phyloP scores from a whole-genome alignment of 2,329 filamentous ascomycete genomes.

The Monosporascus ibericus region DNA sequence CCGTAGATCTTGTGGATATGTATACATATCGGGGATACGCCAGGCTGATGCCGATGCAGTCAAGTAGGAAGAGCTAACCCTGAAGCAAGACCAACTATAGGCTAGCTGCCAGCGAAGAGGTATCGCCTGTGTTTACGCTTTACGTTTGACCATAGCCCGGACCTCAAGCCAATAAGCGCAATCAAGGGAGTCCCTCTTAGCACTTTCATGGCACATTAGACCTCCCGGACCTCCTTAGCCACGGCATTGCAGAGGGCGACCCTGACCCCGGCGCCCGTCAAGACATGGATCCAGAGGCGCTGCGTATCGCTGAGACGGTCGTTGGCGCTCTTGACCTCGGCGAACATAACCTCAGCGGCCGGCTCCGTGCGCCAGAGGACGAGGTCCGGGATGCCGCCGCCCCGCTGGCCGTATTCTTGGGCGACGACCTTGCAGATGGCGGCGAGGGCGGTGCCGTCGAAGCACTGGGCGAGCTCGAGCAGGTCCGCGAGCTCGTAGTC shows the following conservation, averaged over 20 bases:
- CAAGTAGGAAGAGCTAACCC: too few relatives aligned
- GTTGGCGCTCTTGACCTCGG: conserved; percentile 77
- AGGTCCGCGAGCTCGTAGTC: conserved; percentile 75
- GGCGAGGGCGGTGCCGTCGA: conserved; percentile 72
- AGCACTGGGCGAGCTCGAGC: conserved; percentile 70
- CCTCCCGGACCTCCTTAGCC: conserved; percentile 43
- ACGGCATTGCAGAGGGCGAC: conserved; percentile 73
- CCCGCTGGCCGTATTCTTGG: conserved; percentile 84
- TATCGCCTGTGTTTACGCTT: too few relatives aligned
- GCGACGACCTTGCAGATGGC: conserved; percentile 89
- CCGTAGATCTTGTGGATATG: too few relatives aligned
- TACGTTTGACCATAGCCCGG: too few relatives aligned
- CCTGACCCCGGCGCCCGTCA: conserved; percentile 74
- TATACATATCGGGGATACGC: too few relatives aligned
- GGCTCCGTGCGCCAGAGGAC: conserved; percentile 68
- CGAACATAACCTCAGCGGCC: conserved; percentile 62
- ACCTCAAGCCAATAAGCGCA: too few relatives aligned
- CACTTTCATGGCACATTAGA: conserved; percentile 8
- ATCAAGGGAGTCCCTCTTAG: too few relatives aligned
- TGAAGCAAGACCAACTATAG: too few relatives aligned
- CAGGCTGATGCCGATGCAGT: too few relatives aligned
- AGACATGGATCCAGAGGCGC: conserved; percentile 91
- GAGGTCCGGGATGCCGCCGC: conserved; percentile 85
- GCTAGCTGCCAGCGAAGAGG: too few relatives aligned
- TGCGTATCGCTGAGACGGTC: conserved; percentile 95